phyloP scores from a whole-genome alignment of 768 basidiomycete species.

The Phaeotremella fagi region DNA sequence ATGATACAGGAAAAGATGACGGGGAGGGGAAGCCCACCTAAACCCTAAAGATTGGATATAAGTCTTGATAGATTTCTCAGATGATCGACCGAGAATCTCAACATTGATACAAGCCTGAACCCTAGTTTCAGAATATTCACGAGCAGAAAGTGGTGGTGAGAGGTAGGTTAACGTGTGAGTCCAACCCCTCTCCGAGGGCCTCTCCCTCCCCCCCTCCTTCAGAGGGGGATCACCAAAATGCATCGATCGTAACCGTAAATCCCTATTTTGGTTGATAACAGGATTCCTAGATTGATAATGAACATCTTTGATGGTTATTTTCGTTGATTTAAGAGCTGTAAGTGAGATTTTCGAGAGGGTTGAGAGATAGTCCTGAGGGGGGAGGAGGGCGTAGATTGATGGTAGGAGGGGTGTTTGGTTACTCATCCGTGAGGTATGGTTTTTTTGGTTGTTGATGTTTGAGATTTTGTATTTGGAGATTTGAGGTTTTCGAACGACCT shows the following conservation, averaged over 20 bases:
- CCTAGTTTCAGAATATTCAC: slow-evolving; percentile 28
- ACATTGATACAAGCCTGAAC: slow-evolving; percentile 26
- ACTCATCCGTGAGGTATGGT: background rate
- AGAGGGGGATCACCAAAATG: no score
- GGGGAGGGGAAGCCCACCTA: slow-evolving; percentile 13
- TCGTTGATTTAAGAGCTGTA: slow-evolving; percentile 18
- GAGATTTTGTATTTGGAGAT: background rate
- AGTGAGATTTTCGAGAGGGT: slow-evolving; percentile 28
- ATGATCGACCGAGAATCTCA: slow-evolving; percentile 10
- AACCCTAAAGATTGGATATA: slow-evolving; percentile 30
- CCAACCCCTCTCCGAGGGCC: slow-evolving; percentile 8
- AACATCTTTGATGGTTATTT: slow-evolving; percentile 11
- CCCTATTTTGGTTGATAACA: no score
- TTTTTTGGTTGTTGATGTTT: background rate
- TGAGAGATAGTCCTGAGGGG: slow-evolving; percentile 6
- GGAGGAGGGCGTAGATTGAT: slow-evolving; percentile 31
- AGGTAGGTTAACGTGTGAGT: slow-evolving; percentile 25
- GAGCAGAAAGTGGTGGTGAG: slow-evolving; percentile 11
- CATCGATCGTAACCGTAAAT: no score
- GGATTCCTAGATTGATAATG: slow-evolving; percentile 21
- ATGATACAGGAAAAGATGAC: background rate
- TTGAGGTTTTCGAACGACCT: background rate
- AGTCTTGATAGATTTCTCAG: slow-evolving; percentile 13
- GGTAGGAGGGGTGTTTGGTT: slow-evolving; percentile 26
- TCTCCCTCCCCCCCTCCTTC: slow-evolving; percentile 16